Evolutionary conservation across 257 asterid species (phyloP), one percentile per base, ranked within the genome.

Genomic region (Scutellaria minor): DNA sequence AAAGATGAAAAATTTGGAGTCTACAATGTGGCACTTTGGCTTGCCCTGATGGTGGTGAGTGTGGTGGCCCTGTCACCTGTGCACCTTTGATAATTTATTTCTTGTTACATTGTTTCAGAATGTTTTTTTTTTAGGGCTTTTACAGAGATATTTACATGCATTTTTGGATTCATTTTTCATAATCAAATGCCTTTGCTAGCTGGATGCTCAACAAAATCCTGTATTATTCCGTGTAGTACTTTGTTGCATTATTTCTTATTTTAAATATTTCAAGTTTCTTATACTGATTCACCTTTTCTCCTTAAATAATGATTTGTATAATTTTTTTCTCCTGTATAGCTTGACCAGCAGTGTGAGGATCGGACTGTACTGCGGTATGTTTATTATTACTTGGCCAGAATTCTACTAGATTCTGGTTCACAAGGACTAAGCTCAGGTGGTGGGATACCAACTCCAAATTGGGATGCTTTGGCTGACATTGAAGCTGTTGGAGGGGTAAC

Each of bases 401-500:
- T 90, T 66, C 83, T 90, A 42, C 84, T 92, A 42, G 97, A 90
- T 75, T 83, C 96, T 77, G 93, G 96, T 62, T 81, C 96, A 10
- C 97, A 87, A 84, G 97, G 97, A 77, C 74, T 88, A 74, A 87
- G 83, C 79, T 81, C 97, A 5, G 96, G 97, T 59, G 97, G 97
- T 65, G 97, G 97, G 68, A 90, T 90, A 64, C 97, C 97, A 71
- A 90, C 97, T 45, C 97, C 97, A 44, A 90, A 90, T 75, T 90
- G 97, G 97, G 97, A 90, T 87, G 97, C 96, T 67, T 85, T 90
- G 83, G 97, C 97, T 35, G 97, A 88, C 77, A 88, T 90, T 51
- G 97, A 89, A 71, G 89, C 92, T 39, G 83, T 66, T 77, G 97
- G 96, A 77, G 97, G 96, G 73, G 97, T 89, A 76, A 90, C 97